Evolutionary conservation across 2,329 filamentous ascomycete genomes (phyloP).

Genomic region (Neofusicoccum umdonicola): DNA sequence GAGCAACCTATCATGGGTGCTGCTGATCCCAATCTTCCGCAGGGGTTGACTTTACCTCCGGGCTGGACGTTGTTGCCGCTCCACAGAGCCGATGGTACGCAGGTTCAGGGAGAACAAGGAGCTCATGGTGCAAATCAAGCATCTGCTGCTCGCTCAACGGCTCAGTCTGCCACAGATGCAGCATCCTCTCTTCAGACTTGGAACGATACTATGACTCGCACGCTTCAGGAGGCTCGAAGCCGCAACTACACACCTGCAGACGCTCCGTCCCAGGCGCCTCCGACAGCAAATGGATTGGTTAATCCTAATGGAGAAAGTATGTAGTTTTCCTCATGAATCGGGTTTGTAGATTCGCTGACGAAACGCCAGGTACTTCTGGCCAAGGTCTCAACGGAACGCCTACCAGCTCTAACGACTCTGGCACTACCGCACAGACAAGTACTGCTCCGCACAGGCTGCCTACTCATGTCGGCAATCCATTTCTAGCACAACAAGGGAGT

Average conservation of each 20-base stretch:
- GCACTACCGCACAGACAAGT: background rate
- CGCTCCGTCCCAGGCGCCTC: background rate
- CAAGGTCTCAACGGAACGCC: background rate
- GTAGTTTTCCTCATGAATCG: background rate
- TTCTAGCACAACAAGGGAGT: background rate
- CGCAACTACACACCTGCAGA: background rate
- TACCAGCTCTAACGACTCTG: background rate
- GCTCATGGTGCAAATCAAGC: background rate
- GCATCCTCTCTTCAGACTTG: slow-evolving; percentile 8
- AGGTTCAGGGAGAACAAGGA: background rate
- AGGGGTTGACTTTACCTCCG: slow-evolving; percentile 35
- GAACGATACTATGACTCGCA: slow-evolving; percentile 12
- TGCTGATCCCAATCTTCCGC: slow-evolving; percentile 34
- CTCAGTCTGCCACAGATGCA: background rate
- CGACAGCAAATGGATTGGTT: background rate
- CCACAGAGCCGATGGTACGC: background rate
- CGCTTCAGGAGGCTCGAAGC: background rate
- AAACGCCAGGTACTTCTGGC: background rate
- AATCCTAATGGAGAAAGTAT: background rate
- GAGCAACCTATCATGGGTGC: slow-evolving; percentile 33
- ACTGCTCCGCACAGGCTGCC: background rate
- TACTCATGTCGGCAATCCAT: background rate
- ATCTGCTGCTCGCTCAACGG: background rate
- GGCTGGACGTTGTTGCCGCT: slow-evolving; percentile 34
- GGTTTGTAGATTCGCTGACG: background rate